These are phyloP conservation scores for Oryza rufipogon DNA, from an alignment of 176 grass and related monocot species.

Conservation along the genomic window DNA sequence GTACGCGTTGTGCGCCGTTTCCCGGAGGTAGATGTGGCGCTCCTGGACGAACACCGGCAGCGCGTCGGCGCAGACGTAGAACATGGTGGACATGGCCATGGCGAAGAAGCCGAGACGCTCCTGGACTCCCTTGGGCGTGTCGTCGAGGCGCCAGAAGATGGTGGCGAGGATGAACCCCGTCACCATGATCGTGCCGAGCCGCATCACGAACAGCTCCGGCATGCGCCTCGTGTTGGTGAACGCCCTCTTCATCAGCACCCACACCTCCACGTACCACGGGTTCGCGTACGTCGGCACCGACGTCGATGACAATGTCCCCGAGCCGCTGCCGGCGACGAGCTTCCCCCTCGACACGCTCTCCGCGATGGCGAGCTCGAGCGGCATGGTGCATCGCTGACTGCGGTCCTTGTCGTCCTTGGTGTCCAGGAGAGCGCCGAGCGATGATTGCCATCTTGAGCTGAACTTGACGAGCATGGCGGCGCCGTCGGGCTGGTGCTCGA, in stretches of 20 bases:
- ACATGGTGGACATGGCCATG: constrained; percentile 89
- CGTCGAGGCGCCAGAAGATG: constrained; percentile 85
- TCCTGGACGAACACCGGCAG: constrained; percentile 91
- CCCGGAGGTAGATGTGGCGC: constrained; percentile 84
- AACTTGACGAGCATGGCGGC: constrained; percentile 61
- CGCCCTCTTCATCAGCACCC: constrained; percentile 63
- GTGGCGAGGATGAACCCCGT: constrained; percentile 81
- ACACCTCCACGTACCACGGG: constrained; percentile 70
- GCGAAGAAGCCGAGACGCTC: constrained; percentile 87
- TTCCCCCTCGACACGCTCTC: constrained; percentile 68
- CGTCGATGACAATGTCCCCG: background rate
- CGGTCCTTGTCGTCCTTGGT: background rate
- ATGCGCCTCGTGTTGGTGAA: constrained; percentile 90
- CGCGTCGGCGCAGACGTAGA: constrained; percentile 91
- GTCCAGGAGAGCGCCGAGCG: background rate
- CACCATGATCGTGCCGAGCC: constrained; percentile 64
- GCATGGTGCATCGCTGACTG: background rate
- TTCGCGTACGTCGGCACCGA: constrained; percentile 71
- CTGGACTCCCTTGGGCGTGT: constrained; percentile 71
- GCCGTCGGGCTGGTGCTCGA: constrained; percentile 53
- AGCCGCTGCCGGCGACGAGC: constrained; percentile 60
- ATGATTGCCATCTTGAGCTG: constrained; percentile 55
- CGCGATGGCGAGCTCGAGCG: constrained; percentile 62
- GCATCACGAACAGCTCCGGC: constrained; percentile 85
- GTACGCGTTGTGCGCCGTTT: constrained; percentile 90